Base-by-base conservation (phyloP, 2,329 filamentous ascomycete species). In the Penicillium vulpinum region DNA sequence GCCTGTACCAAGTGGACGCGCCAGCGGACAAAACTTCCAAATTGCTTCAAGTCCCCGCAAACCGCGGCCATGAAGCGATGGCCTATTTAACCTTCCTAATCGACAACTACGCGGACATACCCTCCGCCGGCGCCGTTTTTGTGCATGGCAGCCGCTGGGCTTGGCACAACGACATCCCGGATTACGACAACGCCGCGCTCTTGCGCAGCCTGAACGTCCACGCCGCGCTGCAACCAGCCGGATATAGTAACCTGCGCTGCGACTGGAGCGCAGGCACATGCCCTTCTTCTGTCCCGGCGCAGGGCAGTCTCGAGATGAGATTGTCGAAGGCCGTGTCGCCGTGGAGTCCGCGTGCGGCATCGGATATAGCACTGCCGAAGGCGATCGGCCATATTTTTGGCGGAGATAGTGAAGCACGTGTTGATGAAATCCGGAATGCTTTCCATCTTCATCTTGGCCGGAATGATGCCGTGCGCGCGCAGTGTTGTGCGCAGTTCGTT, bases 401-500 rank as follows among this genome's bases (percentile, higher is more conserved):
- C 18, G 70, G 67, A 13, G 71, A 72, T n/a, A 72, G 74, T 1
- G 53, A 39, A 43, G 67, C 73, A 15, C 69, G 72, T 57, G 70
- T 62, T 58, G 62, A 66, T 26, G 58, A 44, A 15, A 38, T 33
- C 22, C 41, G 43, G 5, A n/a, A 35, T 4, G 31, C 24, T 9
- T 51, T 40, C 10, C 51, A 36, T 48, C 29, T 62, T 64, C 49
- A 68, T 71, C 63, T 80, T 54, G 75, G 76, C 63, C 61, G 77
- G 62, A 67, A 73, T 69, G 66, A 80, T 75, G 65, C 78, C 56
- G 35, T 81, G 59, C 65, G 78, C 54, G 71, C 77, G 41, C 77
- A 82, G 67, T 85, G 83, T 65, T 85, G 82, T 70, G 82, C 82
- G 11, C 83, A 84, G 59, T 85, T 84, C 65, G 80, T 78, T 13